Conservation (phyloP, 192 early-diverging fungal genomes). For the Pecoramyces ruminantium region DNA sequence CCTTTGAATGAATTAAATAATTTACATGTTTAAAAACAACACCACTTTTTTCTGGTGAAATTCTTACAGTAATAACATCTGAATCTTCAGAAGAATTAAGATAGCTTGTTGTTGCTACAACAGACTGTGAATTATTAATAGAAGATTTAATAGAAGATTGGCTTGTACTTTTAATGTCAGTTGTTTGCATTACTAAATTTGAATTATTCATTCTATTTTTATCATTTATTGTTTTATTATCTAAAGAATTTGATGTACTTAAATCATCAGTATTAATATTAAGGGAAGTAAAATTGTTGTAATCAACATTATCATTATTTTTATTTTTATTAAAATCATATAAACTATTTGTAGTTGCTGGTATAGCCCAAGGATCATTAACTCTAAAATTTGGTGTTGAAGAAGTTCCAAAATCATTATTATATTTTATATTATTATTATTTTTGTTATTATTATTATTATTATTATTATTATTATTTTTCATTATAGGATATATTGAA, state of each 20-base stretch:
- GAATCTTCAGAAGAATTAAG: neutral
- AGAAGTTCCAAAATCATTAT: neutral
- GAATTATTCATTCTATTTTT: neutral
- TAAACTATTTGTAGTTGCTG: neutral
- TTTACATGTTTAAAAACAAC: slow-evolving; percentile 70
- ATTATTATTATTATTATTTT: neutral
- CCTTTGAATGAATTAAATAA: slow-evolving; percentile 62
- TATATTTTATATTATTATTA: neutral
- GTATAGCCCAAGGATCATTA: neutral
- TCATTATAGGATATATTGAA: no score
- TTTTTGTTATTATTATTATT: neutral
- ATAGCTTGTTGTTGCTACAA: neutral
- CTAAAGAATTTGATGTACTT: neutral
- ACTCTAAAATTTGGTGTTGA: neutral
- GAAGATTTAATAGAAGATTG: neutral
- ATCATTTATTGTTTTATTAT: neutral
- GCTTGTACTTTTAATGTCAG: neutral
- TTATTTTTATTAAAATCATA: neutral
- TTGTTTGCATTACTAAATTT: neutral
- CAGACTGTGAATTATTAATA: neutral
- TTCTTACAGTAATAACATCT: slow-evolving; percentile 23
- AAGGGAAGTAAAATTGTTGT: neutral
- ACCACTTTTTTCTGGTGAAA: slow-evolving; percentile 37
- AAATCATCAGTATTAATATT: neutral
- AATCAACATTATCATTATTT: neutral